Conservation (phyloP, 73 alveolate species). For the Loxodes magnus region DNA sequence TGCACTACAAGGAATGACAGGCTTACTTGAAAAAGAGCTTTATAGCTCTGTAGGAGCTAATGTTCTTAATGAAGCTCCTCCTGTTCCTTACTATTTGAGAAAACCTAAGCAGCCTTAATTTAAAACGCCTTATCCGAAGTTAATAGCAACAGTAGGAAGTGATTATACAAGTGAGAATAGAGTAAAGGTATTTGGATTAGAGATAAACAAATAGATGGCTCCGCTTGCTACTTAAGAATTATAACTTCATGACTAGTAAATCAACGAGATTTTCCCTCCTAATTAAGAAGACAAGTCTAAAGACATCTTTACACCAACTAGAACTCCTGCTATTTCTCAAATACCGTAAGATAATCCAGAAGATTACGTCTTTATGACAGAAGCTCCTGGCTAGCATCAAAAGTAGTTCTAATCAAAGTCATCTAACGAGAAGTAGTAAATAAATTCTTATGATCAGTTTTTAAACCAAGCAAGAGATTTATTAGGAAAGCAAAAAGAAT, state of each 20-base stretch:
- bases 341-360: neutral
- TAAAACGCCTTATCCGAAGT: slow-evolving; percentile 9
- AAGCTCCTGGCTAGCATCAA: slow-evolving; percentile 11
- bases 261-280: slow-evolving; percentile 1
- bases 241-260: neutral
- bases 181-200: slow-evolving; percentile 7
- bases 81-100: neutral
- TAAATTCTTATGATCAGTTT: slow-evolving; percentile 9
- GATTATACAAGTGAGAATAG: slow-evolving; percentile 5
- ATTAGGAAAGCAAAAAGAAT: slow-evolving; percentile 3
- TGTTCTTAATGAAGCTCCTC: slow-evolving; percentile 20
- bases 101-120: neutral
- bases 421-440: neutral
- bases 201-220: slow-evolving; percentile 8
- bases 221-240: neutral
- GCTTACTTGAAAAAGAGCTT: slow-evolving; percentile 23
- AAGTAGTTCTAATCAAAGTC: neutral
- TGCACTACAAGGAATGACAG: slow-evolving; percentile 21
- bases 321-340: neutral
- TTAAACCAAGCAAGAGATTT: neutral
- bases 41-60: slow-evolving; percentile 23
- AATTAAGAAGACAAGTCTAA: neutral
- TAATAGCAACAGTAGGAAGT: slow-evolving; percentile 8
- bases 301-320: slow-evolving; percentile 13
- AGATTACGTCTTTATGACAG: neutral